Base-by-base conservation (phyloP, 495 filamentous ascomycete species). In the Acidiella bohemica region DNA sequence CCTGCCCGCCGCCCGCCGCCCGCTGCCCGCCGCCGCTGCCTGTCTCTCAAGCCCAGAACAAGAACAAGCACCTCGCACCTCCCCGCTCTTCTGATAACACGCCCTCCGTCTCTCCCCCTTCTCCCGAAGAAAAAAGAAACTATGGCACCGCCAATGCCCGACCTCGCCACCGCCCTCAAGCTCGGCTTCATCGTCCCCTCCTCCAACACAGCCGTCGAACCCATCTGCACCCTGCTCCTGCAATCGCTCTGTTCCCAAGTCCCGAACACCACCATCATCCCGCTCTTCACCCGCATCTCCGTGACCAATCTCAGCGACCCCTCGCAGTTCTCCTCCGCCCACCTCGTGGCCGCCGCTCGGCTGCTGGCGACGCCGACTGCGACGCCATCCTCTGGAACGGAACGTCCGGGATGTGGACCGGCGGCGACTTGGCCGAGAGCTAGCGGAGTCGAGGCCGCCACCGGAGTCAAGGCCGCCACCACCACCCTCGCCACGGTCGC, bases 141-240 rank as follows among this genome's bases (percentile, higher is more conserved):
- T 2, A 45, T 45, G 42, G 5, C 42, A 2, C 5, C 35, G 18
- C 21, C 26, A 2, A 14, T 37, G 8, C 44, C 44, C 5, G 20
- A 41, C 18, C 44, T 47, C 17, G 38, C 44, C 19, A 35, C 29
- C 12, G 35, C 37, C 32, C 9, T 13, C 20, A 47, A 47, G 19
- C 24, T 47, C 5, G 44, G 44, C 24, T 47, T 47, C 38, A 47
- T 47, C n/a, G 37, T 47, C 18, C 44, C 44, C 11, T 41, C 36
- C 28, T 32, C 21, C 23, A 47, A 47, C 31, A 41, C 38, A 3
- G 44, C 44, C 13, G 37, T 47, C 21, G 44, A 47, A 26, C 36
- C 44, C 2, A 41, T 47, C 18, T 36, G 37, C 5, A 19, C 18
- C 22, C 11, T 38, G 6, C 20, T 47, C 44, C 29, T 47, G 21